A percentile compares a stretch with the other conserved stretches of the same genome.
Evolutionary conservation across 148 eudicot genomes (phyloP).

Genomic region (Hydrangea macrophylla): DNA sequence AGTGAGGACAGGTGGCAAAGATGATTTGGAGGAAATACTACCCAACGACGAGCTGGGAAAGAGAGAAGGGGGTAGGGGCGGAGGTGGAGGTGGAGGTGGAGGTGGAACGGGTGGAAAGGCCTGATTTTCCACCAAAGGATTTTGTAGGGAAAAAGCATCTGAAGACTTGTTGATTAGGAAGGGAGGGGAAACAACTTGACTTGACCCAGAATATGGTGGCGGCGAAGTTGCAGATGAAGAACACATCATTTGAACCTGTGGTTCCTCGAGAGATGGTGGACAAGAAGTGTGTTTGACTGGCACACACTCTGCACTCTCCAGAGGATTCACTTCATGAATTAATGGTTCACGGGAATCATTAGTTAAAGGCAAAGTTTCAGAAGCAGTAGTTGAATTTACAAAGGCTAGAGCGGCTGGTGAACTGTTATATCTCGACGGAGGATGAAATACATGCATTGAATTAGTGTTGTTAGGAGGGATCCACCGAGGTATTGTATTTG

Average conservation of each 20-base stretch:
- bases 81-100: constrained; percentile 34
- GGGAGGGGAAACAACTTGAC: constrained; percentile 17
- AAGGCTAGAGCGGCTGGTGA: constrained; percentile 58
- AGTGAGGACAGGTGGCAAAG: constrained; percentile 9
- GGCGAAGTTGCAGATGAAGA: constrained; percentile 3
- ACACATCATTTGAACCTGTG: constrained; percentile 13
- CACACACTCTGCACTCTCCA: constrained; percentile 14
- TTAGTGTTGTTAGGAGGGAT: constrained; percentile 79
- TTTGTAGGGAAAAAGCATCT: not conserved
- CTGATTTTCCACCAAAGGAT: constrained; percentile 19
- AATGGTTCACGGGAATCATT: constrained; percentile 19
- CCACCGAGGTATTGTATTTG: constrained; percentile 64
- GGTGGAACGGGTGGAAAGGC: constrained; percentile 29
- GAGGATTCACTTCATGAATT: constrained; percentile 20
- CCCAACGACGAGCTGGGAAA: not conserved
- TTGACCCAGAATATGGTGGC: not conserved
- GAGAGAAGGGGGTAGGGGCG: constrained; percentile 23
- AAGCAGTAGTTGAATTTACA: too few species aligned
- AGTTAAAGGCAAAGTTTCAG: constrained; percentile 28
- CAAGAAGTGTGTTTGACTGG: constrained; percentile 20
- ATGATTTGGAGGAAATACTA: constrained; percentile 1
- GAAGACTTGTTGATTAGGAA: constrained; percentile 17
- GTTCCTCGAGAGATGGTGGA: constrained; percentile 12
- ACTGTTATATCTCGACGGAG: constrained; percentile 62
- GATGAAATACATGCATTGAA: constrained; percentile 88